phyloP scores from a whole-genome alignment of 1,139 yeast species.

The Hyphopichia fennica region DNA sequence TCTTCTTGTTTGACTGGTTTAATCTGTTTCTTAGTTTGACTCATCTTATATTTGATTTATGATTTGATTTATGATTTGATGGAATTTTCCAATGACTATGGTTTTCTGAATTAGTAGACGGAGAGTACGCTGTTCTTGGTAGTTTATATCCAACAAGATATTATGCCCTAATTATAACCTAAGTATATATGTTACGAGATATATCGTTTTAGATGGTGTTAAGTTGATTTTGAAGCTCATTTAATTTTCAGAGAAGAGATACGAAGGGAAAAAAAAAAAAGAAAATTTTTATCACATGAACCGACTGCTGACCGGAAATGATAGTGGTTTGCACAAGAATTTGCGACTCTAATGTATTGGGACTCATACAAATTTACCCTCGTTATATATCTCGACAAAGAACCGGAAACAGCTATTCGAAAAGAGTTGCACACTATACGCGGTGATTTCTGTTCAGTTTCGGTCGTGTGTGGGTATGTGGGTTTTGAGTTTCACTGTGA shows the following conservation, averaged over 20 bases:
- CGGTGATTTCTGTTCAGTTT: not conserved
- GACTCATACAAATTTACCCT: not conserved
- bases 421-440: not conserved
- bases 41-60: not conserved
- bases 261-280: not conserved
- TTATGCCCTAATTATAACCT: too few relatives aligned
- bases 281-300: not conserved
- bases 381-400: not conserved
- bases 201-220: not conserved
- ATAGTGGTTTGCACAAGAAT: too few relatives aligned
- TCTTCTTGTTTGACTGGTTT: constrained; percentile 2
- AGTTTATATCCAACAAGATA: too few relatives aligned
- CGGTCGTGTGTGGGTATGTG: not conserved
- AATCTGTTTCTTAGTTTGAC: not conserved
- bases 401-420: too few relatives aligned
- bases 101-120: too few relatives aligned
- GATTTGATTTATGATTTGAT: not conserved
- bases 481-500: not conserved
- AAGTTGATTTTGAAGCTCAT: not conserved
- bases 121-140: too few relatives aligned
- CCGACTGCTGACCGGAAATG: not conserved
- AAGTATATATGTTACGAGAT: too few relatives aligned
- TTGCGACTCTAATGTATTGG: too few relatives aligned
- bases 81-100: too few relatives aligned
- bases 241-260: not conserved